A percentile compares a stretch with the other conserved stretches of the same genome.
Conservation (phyloP, 305 asterid genomes). For the Fraxinus nigra region DNA sequence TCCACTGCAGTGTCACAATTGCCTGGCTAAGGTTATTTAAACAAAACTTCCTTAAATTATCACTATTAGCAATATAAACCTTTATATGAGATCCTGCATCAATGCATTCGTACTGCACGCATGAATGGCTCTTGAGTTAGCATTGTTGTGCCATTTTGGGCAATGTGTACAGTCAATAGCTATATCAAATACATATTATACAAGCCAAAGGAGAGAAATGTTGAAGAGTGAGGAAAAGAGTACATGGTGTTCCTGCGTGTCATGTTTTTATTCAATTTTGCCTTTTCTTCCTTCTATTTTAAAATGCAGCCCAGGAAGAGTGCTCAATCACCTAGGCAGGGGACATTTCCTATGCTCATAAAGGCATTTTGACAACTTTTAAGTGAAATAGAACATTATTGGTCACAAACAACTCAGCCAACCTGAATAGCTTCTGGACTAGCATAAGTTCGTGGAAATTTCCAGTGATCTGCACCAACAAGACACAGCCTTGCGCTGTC, state of each 20-base stretch:
- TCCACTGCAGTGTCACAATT: slow-evolving; percentile 7
- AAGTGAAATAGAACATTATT: not conserved
- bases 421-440: slow-evolving; percentile 98
- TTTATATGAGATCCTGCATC: not conserved
- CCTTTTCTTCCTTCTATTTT: not conserved
- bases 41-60: not conserved
- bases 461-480: slow-evolving; percentile 94
- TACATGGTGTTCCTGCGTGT: not conserved
- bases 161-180: not conserved
- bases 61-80: not conserved
- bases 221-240: not conserved
- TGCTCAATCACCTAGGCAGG: slow-evolving; percentile 19
- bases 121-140: not conserved
- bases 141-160: not conserved
- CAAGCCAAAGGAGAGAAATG: slow-evolving; percentile 7
- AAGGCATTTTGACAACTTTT: slow-evolving; percentile 5
- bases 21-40: not conserved
- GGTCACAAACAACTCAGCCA: slow-evolving; percentile 22
- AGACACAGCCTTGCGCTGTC: slow-evolving; percentile 93
- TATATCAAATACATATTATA: not conserved
- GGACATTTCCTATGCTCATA: not conserved
- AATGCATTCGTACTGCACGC: not conserved
- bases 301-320: slow-evolving; percentile 14
- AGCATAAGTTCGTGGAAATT: slow-evolving; percentile 87
- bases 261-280: slow-evolving; percentile 6